Conservation (phyloP, 2,329 filamentous ascomycete genomes). For the Sporothrix pallida region DNA sequence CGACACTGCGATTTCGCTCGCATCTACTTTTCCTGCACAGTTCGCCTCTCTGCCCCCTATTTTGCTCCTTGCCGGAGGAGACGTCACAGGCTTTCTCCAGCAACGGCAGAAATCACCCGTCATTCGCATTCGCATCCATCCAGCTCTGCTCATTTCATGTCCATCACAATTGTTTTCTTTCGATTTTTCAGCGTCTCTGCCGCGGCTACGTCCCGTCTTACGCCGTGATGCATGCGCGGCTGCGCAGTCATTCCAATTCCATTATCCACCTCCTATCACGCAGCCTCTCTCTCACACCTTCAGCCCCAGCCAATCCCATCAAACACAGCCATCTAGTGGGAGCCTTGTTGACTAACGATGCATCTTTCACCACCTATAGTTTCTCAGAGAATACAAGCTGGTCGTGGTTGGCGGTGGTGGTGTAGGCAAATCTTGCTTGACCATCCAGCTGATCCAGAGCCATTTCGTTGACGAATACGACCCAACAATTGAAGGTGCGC, state of each 20-base stretch:
- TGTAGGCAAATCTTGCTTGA: slow-evolving; percentile 98
- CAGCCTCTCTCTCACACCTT: background rate
- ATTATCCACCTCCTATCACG: background rate
- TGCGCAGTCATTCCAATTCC: background rate
- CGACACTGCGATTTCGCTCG: background rate
- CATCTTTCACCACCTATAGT: slow-evolving; percentile 54
- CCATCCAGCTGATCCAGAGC: slow-evolving; percentile 92
- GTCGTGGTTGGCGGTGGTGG: slow-evolving; percentile 98
- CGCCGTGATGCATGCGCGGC: slow-evolving; percentile 23
- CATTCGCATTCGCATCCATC: background rate
- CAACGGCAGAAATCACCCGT: background rate
- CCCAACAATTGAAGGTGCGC: slow-evolving; percentile 92
- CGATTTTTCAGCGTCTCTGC: background rate
- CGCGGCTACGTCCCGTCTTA: slow-evolving; percentile 25
- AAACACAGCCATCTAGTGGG: background rate
- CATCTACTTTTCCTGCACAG: background rate
- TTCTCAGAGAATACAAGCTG: slow-evolving; percentile 90
- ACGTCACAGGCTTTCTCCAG: background rate
- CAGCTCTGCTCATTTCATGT: background rate
- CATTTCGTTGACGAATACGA: slow-evolving; percentile 99
- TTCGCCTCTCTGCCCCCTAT: background rate
- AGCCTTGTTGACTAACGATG: slow-evolving; percentile 21
- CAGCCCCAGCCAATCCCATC: slow-evolving; percentile 15
- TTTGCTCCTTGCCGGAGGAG: background rate
- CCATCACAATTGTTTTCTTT: background rate